Evolutionary conservation across 768 basidiomycete genomes (phyloP).

Genomic region (Panaeolus papilionaceus): DNA sequence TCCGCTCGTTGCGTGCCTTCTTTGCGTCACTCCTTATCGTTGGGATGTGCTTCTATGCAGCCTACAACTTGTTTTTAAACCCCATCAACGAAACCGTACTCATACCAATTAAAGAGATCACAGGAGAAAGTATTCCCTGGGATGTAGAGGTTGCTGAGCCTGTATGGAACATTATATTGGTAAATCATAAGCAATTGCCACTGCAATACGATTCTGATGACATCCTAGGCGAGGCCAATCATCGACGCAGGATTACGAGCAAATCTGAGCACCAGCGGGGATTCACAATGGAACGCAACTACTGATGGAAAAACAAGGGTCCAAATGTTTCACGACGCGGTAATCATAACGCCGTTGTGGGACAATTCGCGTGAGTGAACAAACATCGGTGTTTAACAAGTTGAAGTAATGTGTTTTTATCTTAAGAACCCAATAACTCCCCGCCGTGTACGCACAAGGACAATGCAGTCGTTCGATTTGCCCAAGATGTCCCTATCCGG

Average conservation of each 20-base stretch:
- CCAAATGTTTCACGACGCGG: slow-evolving; percentile 3
- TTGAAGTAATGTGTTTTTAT: not conserved
- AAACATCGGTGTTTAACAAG: too few relatives aligned
- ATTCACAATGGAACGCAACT: not conserved
- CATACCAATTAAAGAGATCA: slow-evolving; percentile 16
- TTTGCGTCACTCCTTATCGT: slow-evolving; percentile 11
- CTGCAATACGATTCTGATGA: not conserved
- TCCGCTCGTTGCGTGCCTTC: slow-evolving; percentile 1
- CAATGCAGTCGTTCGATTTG: not conserved
- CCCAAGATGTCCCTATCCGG: not conserved
- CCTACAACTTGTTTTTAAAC: slow-evolving; percentile 15
- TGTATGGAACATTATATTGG: slow-evolving; percentile 17
- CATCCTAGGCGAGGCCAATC: not conserved
- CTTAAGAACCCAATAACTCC: not conserved
- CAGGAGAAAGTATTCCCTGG: slow-evolving; percentile 14
- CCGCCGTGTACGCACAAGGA: not conserved
- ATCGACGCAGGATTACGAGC: slow-evolving; percentile 9
- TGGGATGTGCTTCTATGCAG: slow-evolving; percentile 16
- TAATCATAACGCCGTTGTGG: not conserved
- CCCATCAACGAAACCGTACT: slow-evolving; percentile 15
- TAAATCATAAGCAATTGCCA: not conserved
- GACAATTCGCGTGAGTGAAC: not conserved
- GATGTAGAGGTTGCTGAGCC: slow-evolving; percentile 15
- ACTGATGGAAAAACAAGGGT: not conserved
- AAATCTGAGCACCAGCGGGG: not conserved